phyloP scores from a whole-genome alignment of 257 asterid genomes.

The Przewalskia tangutica region DNA sequence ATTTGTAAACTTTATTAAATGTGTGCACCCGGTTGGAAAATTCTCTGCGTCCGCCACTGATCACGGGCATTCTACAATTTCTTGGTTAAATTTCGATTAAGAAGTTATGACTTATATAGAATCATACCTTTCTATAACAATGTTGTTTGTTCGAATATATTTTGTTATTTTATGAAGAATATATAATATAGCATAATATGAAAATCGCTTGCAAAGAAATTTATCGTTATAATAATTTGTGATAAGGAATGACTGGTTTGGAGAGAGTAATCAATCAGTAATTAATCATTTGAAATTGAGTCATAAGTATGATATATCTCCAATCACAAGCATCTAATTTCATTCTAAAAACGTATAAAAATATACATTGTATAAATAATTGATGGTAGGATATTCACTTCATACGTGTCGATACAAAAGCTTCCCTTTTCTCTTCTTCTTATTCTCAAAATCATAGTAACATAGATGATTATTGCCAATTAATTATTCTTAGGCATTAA shows the following conservation, averaged over 20 bases:
- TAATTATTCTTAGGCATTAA: background rate
- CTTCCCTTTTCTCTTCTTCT: background rate
- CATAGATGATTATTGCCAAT: background rate
- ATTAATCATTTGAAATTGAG: too few species aligned
- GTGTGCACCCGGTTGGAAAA: too few species aligned
- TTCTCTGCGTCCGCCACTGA: too few species aligned
- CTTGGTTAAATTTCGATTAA: background rate
- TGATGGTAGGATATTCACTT: background rate
- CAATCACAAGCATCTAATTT: too few species aligned
- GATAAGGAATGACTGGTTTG: too few species aligned
- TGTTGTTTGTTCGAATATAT: accelerated
- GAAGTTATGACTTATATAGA: background rate
- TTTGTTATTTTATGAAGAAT: background rate
- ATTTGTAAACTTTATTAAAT: too few species aligned
- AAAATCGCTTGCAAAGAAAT: too few species aligned
- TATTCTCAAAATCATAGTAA: background rate
- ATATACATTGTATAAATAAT: background rate
- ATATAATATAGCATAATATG: background rate
- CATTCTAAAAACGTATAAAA: background rate
- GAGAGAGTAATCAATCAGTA: too few species aligned
- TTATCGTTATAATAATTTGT: too few species aligned
- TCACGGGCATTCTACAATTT: too few species aligned
- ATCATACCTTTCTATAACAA: background rate
- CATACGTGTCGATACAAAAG: background rate
- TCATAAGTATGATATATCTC: too few species aligned